Evolutionary conservation across 768 basidiomycete genomes (phyloP).

Genomic region (Infundibulicybe gibba): DNA sequence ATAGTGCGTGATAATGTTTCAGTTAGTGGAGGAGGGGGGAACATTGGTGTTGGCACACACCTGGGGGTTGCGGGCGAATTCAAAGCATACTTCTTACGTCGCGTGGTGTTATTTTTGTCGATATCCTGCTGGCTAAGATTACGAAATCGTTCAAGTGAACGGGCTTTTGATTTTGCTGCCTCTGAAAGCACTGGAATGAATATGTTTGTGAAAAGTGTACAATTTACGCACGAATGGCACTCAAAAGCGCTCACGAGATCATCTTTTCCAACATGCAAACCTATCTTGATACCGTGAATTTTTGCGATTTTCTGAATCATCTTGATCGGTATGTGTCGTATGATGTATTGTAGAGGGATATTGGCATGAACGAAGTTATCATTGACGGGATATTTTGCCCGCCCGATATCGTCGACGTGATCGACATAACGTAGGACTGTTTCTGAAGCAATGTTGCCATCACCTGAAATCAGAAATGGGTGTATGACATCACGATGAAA

Average conservation of each 20-base stretch:
- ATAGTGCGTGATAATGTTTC: slow-evolving; percentile 1
- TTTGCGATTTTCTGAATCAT: background rate
- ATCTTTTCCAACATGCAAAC: background rate
- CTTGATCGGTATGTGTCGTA: background rate
- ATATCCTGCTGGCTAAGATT: background rate
- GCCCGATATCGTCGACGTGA: background rate
- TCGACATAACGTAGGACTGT: background rate
- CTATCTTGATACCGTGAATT: background rate
- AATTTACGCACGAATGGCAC: background rate
- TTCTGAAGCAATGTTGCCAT: background rate
- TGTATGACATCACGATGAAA: background rate
- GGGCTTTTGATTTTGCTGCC: background rate
- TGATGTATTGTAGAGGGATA: background rate
- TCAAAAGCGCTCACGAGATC: background rate
- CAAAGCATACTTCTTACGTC: background rate
- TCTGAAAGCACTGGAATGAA: background rate
- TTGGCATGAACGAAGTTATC: background rate
- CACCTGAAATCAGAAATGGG: background rate
- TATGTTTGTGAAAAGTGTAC: background rate
- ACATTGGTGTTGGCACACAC: background rate
- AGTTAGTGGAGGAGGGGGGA: background rate
- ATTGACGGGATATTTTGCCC: background rate
- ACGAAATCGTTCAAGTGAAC: background rate
- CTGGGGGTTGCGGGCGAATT: background rate
- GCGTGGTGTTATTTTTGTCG: background rate